Base-by-base conservation (phyloP, 2,329 filamentous ascomycete genomes). In the Fusarium compactum region DNA sequence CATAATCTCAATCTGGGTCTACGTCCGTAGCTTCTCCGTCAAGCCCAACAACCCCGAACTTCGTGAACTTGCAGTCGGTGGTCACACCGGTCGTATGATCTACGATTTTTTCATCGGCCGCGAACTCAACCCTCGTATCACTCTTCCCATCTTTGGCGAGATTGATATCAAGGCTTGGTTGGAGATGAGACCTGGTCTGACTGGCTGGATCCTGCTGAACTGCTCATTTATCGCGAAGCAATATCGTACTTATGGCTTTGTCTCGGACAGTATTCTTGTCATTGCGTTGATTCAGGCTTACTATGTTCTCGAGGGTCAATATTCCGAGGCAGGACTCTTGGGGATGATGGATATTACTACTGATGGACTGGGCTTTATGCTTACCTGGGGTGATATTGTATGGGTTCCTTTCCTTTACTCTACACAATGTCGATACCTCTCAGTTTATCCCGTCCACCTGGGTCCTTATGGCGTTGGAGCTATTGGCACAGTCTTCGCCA, bases 41-140 rank as follows among this genome's bases (percentile, higher is more conserved):
- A 91, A 91, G 77, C 81, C 89, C 22, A 89, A 88, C 41, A 93
- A 96, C 77, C 82, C 85, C 1, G 85, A 91, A 24, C 80, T 88
- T 62, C 92, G 94, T 43, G 90, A 96, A 77, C 85, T 98, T 6
- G 94, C 94, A 1, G 86, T 86, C 8, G 94, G 94, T 29, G 94
- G 94, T 11, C 88, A 91, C 74, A 90, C 89, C 2, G 94, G 94
- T 54, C 97, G 94, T 79, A 82, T 93, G 65, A 84, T 97, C 32
- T 97, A 98, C 80, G 95, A 98, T 81, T 98, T 93, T 87, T 97
- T 93, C 81, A 97, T 98, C 69, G 95, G 95, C n/a, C 92, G 95
- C 22, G 95, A 97, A 78, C 89, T 97, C 59, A 98, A 97, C 81
- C 95, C 95, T 5, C 92, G 94, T 46, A 79, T 96, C 60, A 89